These are phyloP conservation scores for Blastomyces parvus DNA, from an alignment of 2,329 filamentous ascomycete genomes.

Conservation along the genomic window DNA sequence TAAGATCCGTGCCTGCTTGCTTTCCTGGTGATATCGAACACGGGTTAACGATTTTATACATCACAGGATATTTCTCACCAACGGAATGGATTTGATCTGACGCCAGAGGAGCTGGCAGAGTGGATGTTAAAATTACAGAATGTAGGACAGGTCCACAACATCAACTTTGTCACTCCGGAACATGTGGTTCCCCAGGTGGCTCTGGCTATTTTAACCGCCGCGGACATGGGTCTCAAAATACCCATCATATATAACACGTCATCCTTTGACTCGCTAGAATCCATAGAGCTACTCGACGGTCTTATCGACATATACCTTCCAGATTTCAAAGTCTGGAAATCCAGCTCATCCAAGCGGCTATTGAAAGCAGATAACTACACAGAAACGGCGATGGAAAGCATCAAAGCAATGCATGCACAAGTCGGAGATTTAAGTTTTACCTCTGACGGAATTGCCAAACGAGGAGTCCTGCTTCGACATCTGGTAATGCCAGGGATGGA, in stretches of 20 bases:
- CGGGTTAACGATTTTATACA: background rate
- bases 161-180: slow-evolving; percentile 79
- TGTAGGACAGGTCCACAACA: slow-evolving; percentile 74
- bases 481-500: slow-evolving; percentile 77
- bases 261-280: slow-evolving; percentile 66
- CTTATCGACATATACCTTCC: slow-evolving; percentile 80
- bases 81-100: slow-evolving; percentile 69
- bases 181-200: slow-evolving; percentile 79
- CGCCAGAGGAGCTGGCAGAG: slow-evolving; percentile 65
- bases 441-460: slow-evolving; percentile 68
- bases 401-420: slow-evolving; percentile 69
- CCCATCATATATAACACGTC: slow-evolving; percentile 82
- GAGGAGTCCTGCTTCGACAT: slow-evolving; percentile 64
- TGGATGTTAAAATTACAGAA: slow-evolving; percentile 79
- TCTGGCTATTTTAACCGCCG: slow-evolving; percentile 63
- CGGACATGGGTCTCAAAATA: slow-evolving; percentile 57
- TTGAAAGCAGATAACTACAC: slow-evolving; percentile 73
- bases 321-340: slow-evolving; percentile 75
- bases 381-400: slow-evolving; percentile 61
- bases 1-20: background rate
- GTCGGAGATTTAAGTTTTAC: slow-evolving; percentile 80
- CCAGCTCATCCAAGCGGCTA: slow-evolving; percentile 55
- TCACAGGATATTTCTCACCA: slow-evolving; percentile 63
- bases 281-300: slow-evolving; percentile 63
- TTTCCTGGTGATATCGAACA: background rate